Conservation (phyloP, 257 asterid species). For the Prunella vulgaris region DNA sequence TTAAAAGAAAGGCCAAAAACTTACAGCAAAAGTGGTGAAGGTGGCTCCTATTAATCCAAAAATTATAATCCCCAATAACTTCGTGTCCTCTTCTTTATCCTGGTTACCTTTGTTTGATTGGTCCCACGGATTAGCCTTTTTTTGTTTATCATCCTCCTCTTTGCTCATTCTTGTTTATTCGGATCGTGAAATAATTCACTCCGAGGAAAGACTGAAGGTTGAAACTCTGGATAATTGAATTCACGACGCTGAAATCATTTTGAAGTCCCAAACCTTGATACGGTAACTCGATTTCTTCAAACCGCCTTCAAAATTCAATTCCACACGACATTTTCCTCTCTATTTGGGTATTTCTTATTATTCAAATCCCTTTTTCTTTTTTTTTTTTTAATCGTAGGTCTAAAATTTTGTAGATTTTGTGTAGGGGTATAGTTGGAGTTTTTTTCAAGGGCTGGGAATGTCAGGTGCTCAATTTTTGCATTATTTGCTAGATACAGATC, state of each 20-base stretch:
- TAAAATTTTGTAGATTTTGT: neutral
- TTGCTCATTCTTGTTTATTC: constrained; percentile 36
- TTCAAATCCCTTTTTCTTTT: neutral
- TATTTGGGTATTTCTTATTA: neutral
- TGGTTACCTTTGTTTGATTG: constrained; percentile 24
- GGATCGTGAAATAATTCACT: constrained; percentile 13
- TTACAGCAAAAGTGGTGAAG: constrained; percentile 71
- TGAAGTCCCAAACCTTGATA: neutral
- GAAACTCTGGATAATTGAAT: constrained; percentile 1
- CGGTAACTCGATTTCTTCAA: neutral
- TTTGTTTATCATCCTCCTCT: constrained; percentile 38
- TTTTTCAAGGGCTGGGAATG: neutral
- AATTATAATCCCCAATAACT: constrained; percentile 54
- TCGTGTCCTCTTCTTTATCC: constrained; percentile 43
- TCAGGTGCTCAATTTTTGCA: neutral
- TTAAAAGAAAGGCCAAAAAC: constrained; percentile 12
- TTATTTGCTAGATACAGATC: too few relatives aligned
- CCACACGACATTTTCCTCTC: neutral
- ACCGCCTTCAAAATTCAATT: constrained; percentile 21
- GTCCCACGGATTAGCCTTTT: constrained; percentile 39
- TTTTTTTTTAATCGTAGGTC: neutral
- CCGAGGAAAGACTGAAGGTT: constrained; percentile 1
- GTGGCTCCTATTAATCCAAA: constrained; percentile 84
- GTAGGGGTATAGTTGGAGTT: neutral
- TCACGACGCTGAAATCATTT: neutral